Evolutionary conservation across 768 basidiomycete species (phyloP), one percentile per base, ranked within the genome.

Genomic region (Hydnomerulius pinastri): DNA sequence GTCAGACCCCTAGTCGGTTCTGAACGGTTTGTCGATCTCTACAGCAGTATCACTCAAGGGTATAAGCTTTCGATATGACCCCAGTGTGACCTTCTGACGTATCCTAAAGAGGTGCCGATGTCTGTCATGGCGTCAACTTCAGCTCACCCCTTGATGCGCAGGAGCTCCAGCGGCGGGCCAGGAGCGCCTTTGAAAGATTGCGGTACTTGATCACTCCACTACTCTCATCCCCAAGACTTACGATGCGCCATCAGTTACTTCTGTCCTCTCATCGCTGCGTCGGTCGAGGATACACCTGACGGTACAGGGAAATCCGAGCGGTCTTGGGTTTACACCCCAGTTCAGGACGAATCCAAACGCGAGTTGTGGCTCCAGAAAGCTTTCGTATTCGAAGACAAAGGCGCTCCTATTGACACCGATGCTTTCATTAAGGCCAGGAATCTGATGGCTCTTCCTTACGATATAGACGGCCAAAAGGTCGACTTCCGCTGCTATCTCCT

Each of bases 401-500:
- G 46, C 0, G 23, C 28, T 13, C 18, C 44, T 32, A 28, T 54
- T 15, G 28, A 58, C 27, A 12, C 32, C 4, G 24, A 45, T 2
- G 35, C 28, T 21, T 57, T 58, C n/a, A 28, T 59, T 12, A 44
- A 46, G 36, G 42, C 27, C n/a, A 50, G 37, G 11, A 49, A 35
- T n/a, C 37, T 12, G 29, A 11, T 13, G 4, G 37, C 40, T 11
- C 57, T 58, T 5, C 57, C 56, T 8, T 48, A 58, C 27, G 24
- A 35, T 25, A 6, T 32, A 12, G 27, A 27, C 5, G 51, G 44
- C 0, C 30, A 35, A 12, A 38, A 25, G 3, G 29, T 30, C 13
- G 15, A 43, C 12, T 53, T 59, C 15, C 57, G 51, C n/a, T 54
- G 55, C 13, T 58, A 48, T 24, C 57, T 59, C 35, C 42, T 58